These are phyloP conservation scores for Fusarium palustre DNA, from an alignment of 2,329 filamentous ascomycete species.

Conservation along the genomic window DNA sequence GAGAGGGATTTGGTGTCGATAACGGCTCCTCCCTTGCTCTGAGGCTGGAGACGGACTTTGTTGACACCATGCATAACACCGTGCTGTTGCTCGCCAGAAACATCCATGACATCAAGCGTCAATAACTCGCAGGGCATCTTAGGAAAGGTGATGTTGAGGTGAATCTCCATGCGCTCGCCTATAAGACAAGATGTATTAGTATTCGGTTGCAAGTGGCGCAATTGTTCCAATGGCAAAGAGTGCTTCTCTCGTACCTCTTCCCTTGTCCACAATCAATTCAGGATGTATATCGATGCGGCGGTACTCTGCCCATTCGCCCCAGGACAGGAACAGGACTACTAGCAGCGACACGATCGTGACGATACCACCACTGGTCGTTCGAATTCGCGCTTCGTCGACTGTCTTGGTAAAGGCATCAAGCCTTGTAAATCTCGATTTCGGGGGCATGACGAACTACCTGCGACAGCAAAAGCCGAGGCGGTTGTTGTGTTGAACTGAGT, in stretches of 20 bases:
- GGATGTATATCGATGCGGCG: constrained; percentile 86
- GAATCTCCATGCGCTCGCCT: constrained; percentile 99
- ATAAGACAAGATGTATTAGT: constrained; percentile 41
- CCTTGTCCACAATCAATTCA: constrained; percentile 96
- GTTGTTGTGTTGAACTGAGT: constrained; percentile 20
- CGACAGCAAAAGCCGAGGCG: constrained; percentile 14
- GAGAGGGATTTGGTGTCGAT: constrained; percentile 77
- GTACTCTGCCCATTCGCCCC: constrained; percentile 97
- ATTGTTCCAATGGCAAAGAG: not conserved
- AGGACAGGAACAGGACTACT: constrained; percentile 87
- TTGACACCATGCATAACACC: constrained; percentile 92
- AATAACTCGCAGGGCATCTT: constrained; percentile 93
- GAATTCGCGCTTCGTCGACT: constrained; percentile 95
- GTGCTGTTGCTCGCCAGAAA: constrained; percentile 95
- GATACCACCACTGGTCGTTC: constrained; percentile 94
- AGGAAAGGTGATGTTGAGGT: constrained; percentile 96
- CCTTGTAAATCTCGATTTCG: constrained; percentile 93
- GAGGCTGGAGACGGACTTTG: constrained; percentile 84
- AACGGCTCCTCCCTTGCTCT: constrained; percentile 78
- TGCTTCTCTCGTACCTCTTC: constrained; percentile 73
- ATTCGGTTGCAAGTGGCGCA: constrained; percentile 1
- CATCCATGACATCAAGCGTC: constrained; percentile 98
- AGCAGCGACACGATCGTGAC: constrained; percentile 93
- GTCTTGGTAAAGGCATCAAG: constrained; percentile 99
- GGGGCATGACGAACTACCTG: constrained; percentile 70